Evolutionary conservation across 495 filamentous ascomycete genomes (phyloP).

Genomic region (Penicillium taxi): DNA sequence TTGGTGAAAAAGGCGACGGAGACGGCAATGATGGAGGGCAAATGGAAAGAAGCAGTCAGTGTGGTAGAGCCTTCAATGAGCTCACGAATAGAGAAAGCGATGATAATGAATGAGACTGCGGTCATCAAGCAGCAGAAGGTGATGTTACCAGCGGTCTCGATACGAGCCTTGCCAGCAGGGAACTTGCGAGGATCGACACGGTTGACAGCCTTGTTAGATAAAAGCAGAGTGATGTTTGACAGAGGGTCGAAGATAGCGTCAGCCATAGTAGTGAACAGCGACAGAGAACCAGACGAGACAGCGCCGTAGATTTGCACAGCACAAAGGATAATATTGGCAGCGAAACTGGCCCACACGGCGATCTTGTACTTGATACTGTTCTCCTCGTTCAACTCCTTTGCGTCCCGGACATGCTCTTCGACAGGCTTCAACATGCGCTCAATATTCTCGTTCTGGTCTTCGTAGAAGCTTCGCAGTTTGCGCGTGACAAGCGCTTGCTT

Average conservation of each 20-base stretch:
- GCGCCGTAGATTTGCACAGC: constrained; percentile 84
- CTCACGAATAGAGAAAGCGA: constrained; percentile 74
- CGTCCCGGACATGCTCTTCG: constrained; percentile 77
- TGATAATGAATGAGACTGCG: constrained; percentile 79
- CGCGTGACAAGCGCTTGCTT: constrained; percentile 40
- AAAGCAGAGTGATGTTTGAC: constrained; percentile 80
- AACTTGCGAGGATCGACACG: constrained; percentile 84
- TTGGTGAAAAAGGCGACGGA: constrained; percentile 78
- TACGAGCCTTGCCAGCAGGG: constrained; percentile 86
- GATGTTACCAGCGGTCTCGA: constrained; percentile 96
- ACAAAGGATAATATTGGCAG: constrained; percentile 72
- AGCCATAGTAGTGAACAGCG: constrained; percentile 96
- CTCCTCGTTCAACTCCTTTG: constrained; percentile 67
- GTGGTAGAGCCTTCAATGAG: constrained; percentile 41
- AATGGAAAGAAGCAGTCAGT: constrained; percentile 56
- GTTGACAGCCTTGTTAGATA: constrained; percentile 81
- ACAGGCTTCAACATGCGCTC: constrained; percentile 86
- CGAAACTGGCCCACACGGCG: constrained; percentile 83
- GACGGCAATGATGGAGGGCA: constrained; percentile 86
- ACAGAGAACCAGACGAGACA: constrained; percentile 75
- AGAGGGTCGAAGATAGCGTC: constrained; percentile 94
- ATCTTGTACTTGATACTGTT: constrained; percentile 82
- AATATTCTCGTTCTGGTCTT: constrained; percentile 88
- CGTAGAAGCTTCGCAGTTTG: constrained; percentile 78
- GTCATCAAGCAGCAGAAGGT: constrained; percentile 97